These are phyloP conservation scores for Tuber brumale DNA, from an alignment of 495 filamentous ascomycete genomes.

Conservation along the genomic window DNA sequence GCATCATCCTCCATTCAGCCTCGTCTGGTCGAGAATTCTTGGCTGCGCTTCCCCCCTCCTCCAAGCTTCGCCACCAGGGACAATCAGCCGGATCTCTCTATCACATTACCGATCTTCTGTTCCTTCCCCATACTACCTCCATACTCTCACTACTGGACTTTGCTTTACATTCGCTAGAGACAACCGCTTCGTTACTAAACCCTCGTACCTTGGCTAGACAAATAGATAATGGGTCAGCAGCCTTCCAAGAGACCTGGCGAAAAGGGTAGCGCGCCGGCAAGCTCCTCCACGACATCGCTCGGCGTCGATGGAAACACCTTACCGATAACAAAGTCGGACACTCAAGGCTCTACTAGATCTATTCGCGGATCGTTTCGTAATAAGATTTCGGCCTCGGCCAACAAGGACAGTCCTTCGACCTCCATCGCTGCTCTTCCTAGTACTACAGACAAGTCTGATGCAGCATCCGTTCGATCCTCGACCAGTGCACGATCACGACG, in stretches of 20 bases:
- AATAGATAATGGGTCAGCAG: constrained; percentile 75
- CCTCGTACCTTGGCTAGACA: constrained; percentile 24
- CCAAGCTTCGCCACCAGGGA: constrained; percentile 9
- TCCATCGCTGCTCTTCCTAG: constrained; percentile 60
- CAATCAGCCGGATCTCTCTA: constrained; percentile 27
- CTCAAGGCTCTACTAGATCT: constrained; percentile 86
- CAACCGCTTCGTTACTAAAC: neutral
- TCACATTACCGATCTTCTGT: constrained; percentile 3
- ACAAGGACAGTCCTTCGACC: constrained; percentile 68
- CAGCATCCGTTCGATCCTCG: constrained; percentile 55
- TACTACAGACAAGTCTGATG: constrained; percentile 67
- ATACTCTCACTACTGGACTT: constrained; percentile 11
- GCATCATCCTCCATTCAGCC: constrained; percentile 22
- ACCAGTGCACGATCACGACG: constrained; percentile 38
- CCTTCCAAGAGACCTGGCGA: constrained; percentile 61
- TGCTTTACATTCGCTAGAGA: neutral
- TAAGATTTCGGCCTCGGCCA: constrained; percentile 61
- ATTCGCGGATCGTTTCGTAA: constrained; percentile 64
- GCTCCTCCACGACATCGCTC: constrained; percentile 36
- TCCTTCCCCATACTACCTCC: constrained; percentile 36
- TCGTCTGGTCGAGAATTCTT: constrained; percentile 31
- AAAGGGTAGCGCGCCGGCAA: constrained; percentile 42
- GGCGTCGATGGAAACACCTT: constrained; percentile 48
- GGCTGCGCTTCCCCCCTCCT: constrained; percentile 14
- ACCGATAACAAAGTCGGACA: constrained; percentile 89